A percentile compares a stretch with the other conserved stretches of the same genome.
Conservation (phyloP, 257 asterid genomes). For the Penstemon eatonii region DNA sequence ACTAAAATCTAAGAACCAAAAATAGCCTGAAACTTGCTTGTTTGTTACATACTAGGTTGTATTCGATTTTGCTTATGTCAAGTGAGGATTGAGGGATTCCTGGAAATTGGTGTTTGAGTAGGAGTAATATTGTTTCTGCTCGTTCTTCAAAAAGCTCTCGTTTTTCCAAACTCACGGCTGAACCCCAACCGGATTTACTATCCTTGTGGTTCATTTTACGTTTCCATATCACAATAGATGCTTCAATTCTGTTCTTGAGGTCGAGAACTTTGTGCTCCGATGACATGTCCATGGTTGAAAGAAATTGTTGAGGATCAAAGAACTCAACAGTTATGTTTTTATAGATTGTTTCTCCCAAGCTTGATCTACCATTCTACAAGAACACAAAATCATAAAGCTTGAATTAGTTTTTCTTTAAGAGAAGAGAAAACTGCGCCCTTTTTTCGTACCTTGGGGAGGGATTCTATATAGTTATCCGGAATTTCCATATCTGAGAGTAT, state of each 20-base stretch:
- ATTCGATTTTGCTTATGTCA: slow-evolving; percentile 82
- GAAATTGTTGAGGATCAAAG: slow-evolving; percentile 73
- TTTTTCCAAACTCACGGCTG: slow-evolving; percentile 70
- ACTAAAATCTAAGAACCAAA: no score
- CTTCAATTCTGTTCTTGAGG: slow-evolving; percentile 86
- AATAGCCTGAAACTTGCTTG: no score
- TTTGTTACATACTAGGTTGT: slow-evolving; percentile 49
- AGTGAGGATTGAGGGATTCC: slow-evolving; percentile 86
- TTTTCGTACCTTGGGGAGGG: slow-evolving; percentile 71
- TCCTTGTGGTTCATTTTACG: slow-evolving; percentile 74
- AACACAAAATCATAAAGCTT: not conserved
- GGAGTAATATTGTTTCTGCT: slow-evolving; percentile 72
- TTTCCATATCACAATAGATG: slow-evolving; percentile 85
- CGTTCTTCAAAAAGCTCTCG: slow-evolving; percentile 86
- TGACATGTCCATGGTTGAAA: slow-evolving; percentile 64
- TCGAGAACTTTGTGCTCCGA: slow-evolving; percentile 85
- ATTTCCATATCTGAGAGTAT: slow-evolving; percentile 80
- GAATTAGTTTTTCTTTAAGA: not conserved
- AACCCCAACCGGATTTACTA: slow-evolving; percentile 66
- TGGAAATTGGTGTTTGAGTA: slow-evolving; percentile 72
- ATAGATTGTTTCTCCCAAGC: slow-evolving; percentile 78
- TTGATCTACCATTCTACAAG: slow-evolving; percentile 71
- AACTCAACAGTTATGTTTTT: slow-evolving; percentile 66
- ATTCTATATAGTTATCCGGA: slow-evolving; percentile 82
- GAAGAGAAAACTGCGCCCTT: not conserved